Evolutionary conservation across 2,329 filamentous ascomycete genomes (phyloP).

Genomic region (Aspergillus sp.): DNA sequence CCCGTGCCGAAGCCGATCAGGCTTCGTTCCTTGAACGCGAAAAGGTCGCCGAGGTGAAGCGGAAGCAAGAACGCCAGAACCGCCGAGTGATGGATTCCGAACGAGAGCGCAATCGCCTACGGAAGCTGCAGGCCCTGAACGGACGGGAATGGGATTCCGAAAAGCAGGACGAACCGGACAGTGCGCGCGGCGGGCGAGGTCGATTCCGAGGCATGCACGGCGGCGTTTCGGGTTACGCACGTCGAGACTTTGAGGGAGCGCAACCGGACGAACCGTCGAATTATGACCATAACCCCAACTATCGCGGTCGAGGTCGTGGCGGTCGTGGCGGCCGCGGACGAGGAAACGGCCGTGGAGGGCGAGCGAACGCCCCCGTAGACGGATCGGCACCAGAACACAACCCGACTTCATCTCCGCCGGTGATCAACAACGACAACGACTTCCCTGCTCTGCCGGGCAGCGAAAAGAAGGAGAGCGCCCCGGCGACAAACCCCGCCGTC

Average conservation of each 20-base stretch:
- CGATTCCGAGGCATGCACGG: constrained; percentile 54
- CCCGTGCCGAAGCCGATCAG: constrained; percentile 66
- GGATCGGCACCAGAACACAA: constrained; percentile 18
- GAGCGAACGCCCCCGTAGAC: constrained; percentile 18
- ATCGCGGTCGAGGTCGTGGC: constrained; percentile 32
- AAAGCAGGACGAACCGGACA: constrained; percentile 58
- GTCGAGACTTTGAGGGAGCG: constrained; percentile 31
- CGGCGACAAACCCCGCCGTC: constrained; percentile 6
- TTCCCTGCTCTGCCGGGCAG: constrained; percentile 36
- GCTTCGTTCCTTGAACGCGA: constrained; percentile 65
- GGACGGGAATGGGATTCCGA: constrained; percentile 64
- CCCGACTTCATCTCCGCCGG: constrained; percentile 18
- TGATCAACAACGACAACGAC: constrained; percentile 31
- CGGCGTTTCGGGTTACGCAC: constrained; percentile 42
- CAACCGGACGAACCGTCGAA: constrained; percentile 11
- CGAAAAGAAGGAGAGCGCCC: constrained; percentile 20
- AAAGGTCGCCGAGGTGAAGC: constrained; percentile 55
- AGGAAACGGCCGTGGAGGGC: constrained; percentile 24
- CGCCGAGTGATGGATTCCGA: constrained; percentile 62
- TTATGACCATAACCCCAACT: constrained; percentile 11
- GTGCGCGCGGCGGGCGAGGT: constrained; percentile 41
- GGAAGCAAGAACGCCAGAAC: constrained; percentile 52
- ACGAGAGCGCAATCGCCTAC: constrained; percentile 58
- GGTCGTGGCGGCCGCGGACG: constrained; percentile 30
- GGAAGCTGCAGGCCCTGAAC: constrained; percentile 59